Evolutionary conservation across 179 eudicot species (phyloP), one percentile per base, ranked within the genome.

Genomic region (Nepenthes alata): DNA sequence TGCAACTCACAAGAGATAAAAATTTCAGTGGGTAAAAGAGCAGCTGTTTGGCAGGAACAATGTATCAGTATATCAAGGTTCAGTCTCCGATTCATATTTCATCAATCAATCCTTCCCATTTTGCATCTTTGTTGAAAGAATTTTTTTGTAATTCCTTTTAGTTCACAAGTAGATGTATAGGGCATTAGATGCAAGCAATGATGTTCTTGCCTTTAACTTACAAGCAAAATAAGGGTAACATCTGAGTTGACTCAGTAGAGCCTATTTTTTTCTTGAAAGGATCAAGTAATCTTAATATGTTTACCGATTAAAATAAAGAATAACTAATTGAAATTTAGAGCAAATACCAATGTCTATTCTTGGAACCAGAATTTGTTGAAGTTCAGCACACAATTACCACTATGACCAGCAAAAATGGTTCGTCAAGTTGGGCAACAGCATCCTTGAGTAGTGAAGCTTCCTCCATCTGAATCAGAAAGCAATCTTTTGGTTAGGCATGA

Each of bases 331-430:
- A 86, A 91, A 80, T 80, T 67, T 47, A 85, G 93, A 89, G 98
- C 96, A 75, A 85, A 87, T 93, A 87, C 98, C 96, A 78, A 89
- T 81, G 62, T 74, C 76, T 78, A 87, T 76, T 77, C 83, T 72
- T 86, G 82, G 81, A 89, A 91, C 83, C 95, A 89, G 96, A 86
- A 80, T 83, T 82, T 80, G 84, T 77, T 93, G 90, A 77, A 93
- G 86, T 89, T 93, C 93, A 93, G 88, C 98, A 82, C 96, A 75
- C 90, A 86, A 85, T 93, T 93, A 93, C 98, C 98, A 89, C 98
- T 86, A 93, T 93, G 83, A 82, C 98, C 88, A 93, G 88, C 80
- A 85, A 76, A 81, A 93, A 93, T 61, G 96, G 98, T 65, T 89
- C 88, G 74, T 83, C 82, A 62, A 93, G 96, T 79, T 89, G 96